phyloP scores from a whole-genome alignment of 2,329 filamentous ascomycete species.

The Fusarium protoensiforme region DNA sequence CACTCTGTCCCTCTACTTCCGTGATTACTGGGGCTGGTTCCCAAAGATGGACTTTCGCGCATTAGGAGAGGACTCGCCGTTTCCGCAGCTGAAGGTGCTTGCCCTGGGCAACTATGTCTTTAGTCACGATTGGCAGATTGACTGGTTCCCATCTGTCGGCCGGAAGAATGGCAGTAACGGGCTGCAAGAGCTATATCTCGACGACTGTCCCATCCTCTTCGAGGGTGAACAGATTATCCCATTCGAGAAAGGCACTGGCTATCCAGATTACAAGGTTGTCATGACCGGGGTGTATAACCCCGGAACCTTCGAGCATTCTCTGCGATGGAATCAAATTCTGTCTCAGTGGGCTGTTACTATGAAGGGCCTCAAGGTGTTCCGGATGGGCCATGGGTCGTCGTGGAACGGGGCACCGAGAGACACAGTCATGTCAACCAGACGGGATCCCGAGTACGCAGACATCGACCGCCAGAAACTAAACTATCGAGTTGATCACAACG shows the following conservation, averaged over 20 bases:
- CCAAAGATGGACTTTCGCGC: constrained; percentile 46
- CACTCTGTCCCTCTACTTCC: constrained; percentile 51
- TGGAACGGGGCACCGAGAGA: not conserved
- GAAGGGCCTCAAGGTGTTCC: constrained; percentile 18
- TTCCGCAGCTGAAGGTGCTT: not conserved
- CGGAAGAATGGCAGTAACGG: not conserved
- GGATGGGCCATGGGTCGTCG: not conserved
- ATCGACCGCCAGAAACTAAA: not conserved
- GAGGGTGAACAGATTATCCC: too few relatives aligned
- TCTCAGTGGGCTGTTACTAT: constrained; percentile 8
- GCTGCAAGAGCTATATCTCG: not conserved
- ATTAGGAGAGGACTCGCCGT: constrained; percentile 5
- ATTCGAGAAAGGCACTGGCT: too few relatives aligned
- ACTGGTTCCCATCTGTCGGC: not conserved
- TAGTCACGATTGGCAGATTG: not conserved
- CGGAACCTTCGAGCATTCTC: not conserved
- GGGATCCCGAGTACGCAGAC: not conserved
- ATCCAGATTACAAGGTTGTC: too few relatives aligned
- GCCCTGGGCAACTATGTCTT: not conserved
- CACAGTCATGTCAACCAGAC: not conserved
- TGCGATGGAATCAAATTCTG: constrained; percentile 23
- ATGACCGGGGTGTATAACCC: too few relatives aligned
- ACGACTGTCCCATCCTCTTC: not conserved
- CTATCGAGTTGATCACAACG: not conserved
- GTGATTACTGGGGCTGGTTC: constrained; percentile 51